Percentiles rank a stretch among this genome's conserved stretches.
Evolutionary conservation across 2,329 filamentous ascomycete genomes (phyloP).

Genomic region (Rugonectria rugulosa): DNA sequence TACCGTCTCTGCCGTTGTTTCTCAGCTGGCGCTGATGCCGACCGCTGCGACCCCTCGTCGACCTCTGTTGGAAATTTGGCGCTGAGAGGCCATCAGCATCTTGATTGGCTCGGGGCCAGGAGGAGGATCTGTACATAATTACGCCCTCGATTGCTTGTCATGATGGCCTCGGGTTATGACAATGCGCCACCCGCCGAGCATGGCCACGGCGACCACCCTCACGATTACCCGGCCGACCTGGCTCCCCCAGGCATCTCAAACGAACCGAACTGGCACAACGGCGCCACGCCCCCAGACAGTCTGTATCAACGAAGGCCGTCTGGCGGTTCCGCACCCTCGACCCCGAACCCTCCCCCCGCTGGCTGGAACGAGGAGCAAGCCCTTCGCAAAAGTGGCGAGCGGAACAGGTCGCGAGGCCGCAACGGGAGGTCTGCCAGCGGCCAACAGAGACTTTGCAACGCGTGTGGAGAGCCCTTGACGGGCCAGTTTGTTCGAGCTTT

Average conservation of each 20-base stretch:
- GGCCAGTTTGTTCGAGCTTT: constrained; percentile 96
- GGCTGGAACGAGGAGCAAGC: constrained; percentile 50
- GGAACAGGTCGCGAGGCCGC: constrained; percentile 63
- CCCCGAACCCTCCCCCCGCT: constrained; percentile 40
- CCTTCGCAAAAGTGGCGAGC: constrained; percentile 62
- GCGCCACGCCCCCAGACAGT: constrained; percentile 49
- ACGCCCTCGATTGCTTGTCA: constrained; percentile 38
- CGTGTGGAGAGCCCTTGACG: constrained; percentile 86
- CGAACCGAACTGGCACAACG: constrained; percentile 49
- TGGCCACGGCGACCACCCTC: constrained; percentile 41
- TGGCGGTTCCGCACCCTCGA: constrained; percentile 44
- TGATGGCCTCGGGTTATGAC: constrained; percentile 58
- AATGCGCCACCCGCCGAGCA: constrained; percentile 50
- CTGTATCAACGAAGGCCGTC: constrained; percentile 45
- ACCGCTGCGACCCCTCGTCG: constrained; percentile 44
- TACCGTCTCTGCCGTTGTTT: constrained; percentile 25
- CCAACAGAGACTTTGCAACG: constrained; percentile 76
- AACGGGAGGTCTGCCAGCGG: constrained; percentile 65
- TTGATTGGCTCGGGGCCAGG: constrained; percentile 38
- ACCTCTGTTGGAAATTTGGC: constrained; percentile 43
- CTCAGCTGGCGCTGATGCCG: constrained; percentile 48
- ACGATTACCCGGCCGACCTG: constrained; percentile 41
- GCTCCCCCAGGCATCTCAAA: constrained; percentile 41
- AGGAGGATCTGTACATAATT: constrained; percentile 34
- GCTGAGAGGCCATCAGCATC: constrained; percentile 37